These are phyloP conservation scores for Wilhelminamyces savonicus DNA, from an alignment of 805 yeast genomes.

Conservation along the genomic window DNA sequence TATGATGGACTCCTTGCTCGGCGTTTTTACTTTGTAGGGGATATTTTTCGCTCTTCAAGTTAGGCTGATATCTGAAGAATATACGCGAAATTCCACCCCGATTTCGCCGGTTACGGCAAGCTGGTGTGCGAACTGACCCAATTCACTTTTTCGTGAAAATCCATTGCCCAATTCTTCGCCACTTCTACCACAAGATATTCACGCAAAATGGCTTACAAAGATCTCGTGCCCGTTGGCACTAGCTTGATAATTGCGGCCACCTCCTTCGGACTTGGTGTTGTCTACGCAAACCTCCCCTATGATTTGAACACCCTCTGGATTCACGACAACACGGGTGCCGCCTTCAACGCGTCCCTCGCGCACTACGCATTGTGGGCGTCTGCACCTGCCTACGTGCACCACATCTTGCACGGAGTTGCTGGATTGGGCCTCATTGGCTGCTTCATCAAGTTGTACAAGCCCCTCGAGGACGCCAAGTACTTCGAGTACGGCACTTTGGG, in stretches of 20 bases:
- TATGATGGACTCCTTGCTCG: too few relatives aligned
- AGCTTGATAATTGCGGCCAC: slow-evolving; percentile 44
- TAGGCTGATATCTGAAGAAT: too few relatives aligned
- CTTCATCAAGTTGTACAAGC: slow-evolving; percentile 75
- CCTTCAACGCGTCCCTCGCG: slow-evolving; percentile 53
- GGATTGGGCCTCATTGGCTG: slow-evolving; percentile 67
- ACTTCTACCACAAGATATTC: too few relatives aligned
- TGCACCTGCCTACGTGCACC: slow-evolving; percentile 53
- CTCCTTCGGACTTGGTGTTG: slow-evolving; percentile 74
- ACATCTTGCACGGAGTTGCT: slow-evolving; percentile 56
- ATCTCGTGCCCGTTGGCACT: slow-evolving; percentile 40
- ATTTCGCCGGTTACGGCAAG: too few relatives aligned
- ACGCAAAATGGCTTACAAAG: slow-evolving; percentile 34
- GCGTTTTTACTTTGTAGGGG: too few relatives aligned
- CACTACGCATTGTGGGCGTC: slow-evolving; percentile 76
- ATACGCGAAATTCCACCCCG: too few relatives aligned
- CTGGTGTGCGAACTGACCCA: too few relatives aligned
- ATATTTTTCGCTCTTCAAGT: too few relatives aligned
- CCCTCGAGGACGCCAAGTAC: slow-evolving; percentile 74
- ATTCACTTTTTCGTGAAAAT: too few relatives aligned
- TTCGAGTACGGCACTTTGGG: slow-evolving; percentile 87
- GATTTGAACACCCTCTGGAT: slow-evolving; percentile 73
- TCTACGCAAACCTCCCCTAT: slow-evolving; percentile 76
- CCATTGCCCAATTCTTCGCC: too few relatives aligned
- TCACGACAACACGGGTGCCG: slow-evolving; percentile 38